A percentile compares a stretch with the other conserved stretches of the same genome.
Evolutionary conservation across 2,329 filamentous ascomycete genomes (phyloP).

Genomic region (Cytospora piceae): DNA sequence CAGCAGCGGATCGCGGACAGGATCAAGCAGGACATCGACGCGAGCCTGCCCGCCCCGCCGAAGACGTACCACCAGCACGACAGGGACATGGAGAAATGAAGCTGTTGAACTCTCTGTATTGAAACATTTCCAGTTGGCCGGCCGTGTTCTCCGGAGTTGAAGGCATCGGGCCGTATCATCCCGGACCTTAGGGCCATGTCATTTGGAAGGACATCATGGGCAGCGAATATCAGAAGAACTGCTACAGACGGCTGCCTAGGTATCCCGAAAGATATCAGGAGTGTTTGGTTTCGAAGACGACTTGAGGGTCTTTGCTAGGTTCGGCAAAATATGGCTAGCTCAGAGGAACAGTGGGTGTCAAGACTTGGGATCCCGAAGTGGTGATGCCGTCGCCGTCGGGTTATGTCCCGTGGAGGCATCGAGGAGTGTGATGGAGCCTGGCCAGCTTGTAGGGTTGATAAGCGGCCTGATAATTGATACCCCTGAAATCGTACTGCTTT

Average conservation of each 20-base stretch:
- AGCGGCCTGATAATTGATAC: conserved; percentile 2
- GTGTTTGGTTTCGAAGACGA: neutral
- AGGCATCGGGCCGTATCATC: no score
- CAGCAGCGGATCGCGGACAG: conserved; percentile 47
- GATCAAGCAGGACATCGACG: conserved; percentile 52
- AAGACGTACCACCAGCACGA: conserved; percentile 45
- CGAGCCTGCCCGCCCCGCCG: conserved; percentile 51
- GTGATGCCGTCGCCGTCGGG: neutral
- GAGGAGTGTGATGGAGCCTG: neutral
- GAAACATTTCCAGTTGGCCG: neutral
- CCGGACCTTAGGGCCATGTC: neutral
- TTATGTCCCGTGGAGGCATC: neutral
- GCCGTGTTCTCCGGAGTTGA: no score
- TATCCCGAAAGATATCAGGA: neutral
- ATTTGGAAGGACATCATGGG: neutral
- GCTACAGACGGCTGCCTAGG: no score
- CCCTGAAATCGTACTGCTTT: conserved; percentile 1
- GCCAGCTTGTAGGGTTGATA: neutral
- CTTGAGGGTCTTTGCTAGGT: neutral
- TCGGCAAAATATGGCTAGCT: neutral
- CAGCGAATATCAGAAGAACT: no score
- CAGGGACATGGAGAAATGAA: conserved; percentile 32
- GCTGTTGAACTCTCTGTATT: neutral
- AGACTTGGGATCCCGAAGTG: neutral
- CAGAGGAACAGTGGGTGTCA: neutral